Conservation (phyloP, 345 rosid species). For the Raphanus sativus region DNA sequence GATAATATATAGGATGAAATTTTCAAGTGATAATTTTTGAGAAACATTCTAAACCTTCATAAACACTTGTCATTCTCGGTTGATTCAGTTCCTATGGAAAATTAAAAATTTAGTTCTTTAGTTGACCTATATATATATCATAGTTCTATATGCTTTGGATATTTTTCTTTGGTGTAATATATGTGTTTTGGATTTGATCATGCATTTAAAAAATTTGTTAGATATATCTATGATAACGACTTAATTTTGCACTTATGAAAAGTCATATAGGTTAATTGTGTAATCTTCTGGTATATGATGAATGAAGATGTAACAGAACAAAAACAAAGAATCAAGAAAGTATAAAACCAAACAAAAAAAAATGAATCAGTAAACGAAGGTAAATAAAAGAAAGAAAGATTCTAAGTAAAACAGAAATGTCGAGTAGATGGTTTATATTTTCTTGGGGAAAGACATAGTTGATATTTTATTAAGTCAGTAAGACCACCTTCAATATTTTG, state of each 20-base stretch:
- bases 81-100: too few species aligned
- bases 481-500: too few species aligned
- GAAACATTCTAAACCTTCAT: too few species aligned
- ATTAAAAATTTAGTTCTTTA: too few species aligned
- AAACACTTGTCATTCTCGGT: too few species aligned
- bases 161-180: too few species aligned
- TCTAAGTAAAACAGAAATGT: neutral
- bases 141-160: too few species aligned
- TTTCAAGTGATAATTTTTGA: too few species aligned
- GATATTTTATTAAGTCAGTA: neutral
- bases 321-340: neutral
- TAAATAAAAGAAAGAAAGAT: neutral
- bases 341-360: neutral
- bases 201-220: neutral
- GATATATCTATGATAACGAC: neutral
- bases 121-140: too few species aligned
- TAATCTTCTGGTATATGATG: neutral
- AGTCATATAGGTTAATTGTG: neutral
- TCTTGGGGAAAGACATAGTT: neutral
- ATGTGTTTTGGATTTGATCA: neutral
- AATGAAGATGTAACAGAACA: neutral
- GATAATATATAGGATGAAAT: too few species aligned
- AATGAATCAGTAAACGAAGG: neutral
- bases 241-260: neutral
- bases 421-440: neutral